Evolutionary conservation across 306 rosid species (phyloP).

Genomic region (Rosa rugosa): DNA sequence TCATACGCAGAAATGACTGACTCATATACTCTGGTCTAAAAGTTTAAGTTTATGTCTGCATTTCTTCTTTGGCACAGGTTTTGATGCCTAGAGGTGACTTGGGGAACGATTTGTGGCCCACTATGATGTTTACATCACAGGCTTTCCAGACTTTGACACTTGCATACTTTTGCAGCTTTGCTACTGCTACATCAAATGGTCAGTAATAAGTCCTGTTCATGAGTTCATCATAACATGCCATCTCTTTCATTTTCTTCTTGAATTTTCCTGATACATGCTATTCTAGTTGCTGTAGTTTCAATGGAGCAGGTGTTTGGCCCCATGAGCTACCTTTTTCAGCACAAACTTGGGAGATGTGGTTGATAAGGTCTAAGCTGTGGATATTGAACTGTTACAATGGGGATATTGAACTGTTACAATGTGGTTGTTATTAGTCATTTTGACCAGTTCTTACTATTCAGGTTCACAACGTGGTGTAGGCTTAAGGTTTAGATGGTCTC

Average conservation of each 20-base stretch:
- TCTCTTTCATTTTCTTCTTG: background rate
- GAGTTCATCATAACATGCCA: background rate
- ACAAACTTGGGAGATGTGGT: background rate
- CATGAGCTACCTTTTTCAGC: background rate
- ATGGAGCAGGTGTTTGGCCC: background rate
- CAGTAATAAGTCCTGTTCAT: background rate
- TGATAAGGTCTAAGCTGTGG: background rate
- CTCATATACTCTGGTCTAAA: background rate
- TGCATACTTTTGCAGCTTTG: no score
- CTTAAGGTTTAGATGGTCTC: background rate
- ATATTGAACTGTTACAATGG: background rate
- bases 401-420: background rate
- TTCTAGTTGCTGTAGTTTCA: background rate
- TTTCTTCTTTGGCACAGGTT: background rate
- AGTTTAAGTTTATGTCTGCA: background rate
- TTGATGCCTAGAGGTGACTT: background rate
- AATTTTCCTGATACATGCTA: background rate
- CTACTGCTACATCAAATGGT: background rate
- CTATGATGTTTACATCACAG: background rate
- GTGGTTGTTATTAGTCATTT: background rate
- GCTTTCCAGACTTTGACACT: background rate
- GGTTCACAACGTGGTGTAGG: background rate
- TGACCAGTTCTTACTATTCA: background rate
- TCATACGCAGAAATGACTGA: background rate
- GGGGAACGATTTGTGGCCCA: background rate